Evolutionary conservation across 306 rosid species (phyloP), one percentile per base, ranked within the genome.

Genomic region (Quercus bicolor): DNA sequence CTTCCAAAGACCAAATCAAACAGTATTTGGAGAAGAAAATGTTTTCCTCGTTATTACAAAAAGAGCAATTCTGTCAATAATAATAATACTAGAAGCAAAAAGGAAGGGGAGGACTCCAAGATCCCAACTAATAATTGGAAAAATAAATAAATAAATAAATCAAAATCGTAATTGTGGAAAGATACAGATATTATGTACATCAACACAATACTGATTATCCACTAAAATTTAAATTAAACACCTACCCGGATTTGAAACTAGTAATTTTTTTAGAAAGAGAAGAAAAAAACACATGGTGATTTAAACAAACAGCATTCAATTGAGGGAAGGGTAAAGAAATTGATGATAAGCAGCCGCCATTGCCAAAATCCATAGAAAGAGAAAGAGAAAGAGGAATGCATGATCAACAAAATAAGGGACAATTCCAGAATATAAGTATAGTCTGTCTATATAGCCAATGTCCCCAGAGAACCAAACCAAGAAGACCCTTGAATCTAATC

Each of bases 401-500:
- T 74, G 77, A 75, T 60, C 70, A 66, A 78, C 69, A 79, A 40
- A 40, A 12, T 11, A 40, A 28, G 69, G 52, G 52, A 68, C 54
- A 62, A 72, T 56, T 65, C 31, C 56, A 77, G 34, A 52, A 72
- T 40, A 78, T 59, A 85, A 81, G 65, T 70, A 74, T 79, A 52
- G 57, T 26, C 64, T 24, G 73, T 70, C 61, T 75, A 6, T 8
- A 61, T 68, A 40, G 45, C 78, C 70, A 80, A 75, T 73, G 79
- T 65, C 74, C 43, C 19, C 59, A 71, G 80, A 64, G 56, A 73
- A 59, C 70, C 64, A 83, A n/a, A 51, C 23, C 61, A 85, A 70
- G 80, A 72, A 40, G 45, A 40, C 11, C 81, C 78, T 64, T 81
- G 74, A 79, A 82, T 82, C 52, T 45, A 78, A 8, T 33, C 37